Evolutionary conservation across 306 rosid species (phyloP).

Genomic region (Vachellia collinsii): DNA sequence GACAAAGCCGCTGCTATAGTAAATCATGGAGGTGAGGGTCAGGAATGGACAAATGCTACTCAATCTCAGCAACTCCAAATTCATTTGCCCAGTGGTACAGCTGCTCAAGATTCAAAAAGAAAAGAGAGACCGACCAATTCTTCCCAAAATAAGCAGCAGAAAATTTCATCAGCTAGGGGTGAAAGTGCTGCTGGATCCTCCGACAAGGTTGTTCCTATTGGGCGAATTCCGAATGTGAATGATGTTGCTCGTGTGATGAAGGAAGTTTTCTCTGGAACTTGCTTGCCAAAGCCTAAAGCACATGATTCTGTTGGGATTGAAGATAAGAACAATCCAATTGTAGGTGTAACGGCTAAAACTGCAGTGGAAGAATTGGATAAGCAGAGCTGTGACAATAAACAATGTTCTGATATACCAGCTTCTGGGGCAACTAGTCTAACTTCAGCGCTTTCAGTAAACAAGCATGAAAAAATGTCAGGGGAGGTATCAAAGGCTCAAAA

Average conservation of each 20-base stretch:
- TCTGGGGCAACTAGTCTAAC: constrained; percentile 14
- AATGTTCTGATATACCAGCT: constrained; percentile 26
- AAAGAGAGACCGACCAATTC: constrained; percentile 63
- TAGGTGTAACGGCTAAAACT: constrained; percentile 30
- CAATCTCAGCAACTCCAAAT: constrained; percentile 56
- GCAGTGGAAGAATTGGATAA: constrained; percentile 26
- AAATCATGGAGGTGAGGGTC: constrained; percentile 53
- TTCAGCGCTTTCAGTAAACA: not conserved
- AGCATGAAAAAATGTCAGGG: constrained; percentile 38
- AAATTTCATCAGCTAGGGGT: constrained; percentile 45
- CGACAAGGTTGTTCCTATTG: constrained; percentile 65
- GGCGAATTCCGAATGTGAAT: constrained; percentile 77
- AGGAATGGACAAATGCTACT: constrained; percentile 45
- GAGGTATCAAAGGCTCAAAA: constrained; percentile 30
- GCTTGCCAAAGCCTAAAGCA: constrained; percentile 66
- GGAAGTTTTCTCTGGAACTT: constrained; percentile 92
- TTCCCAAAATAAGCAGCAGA: constrained; percentile 62
- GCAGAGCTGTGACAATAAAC: constrained; percentile 36
- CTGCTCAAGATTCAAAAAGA: constrained; percentile 63
- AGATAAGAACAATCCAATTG: constrained; percentile 46
- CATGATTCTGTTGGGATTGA: constrained; percentile 59
- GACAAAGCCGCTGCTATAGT: constrained; percentile 50
- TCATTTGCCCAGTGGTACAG: constrained; percentile 55
- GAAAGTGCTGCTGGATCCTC: constrained; percentile 63
- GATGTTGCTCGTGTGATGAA: constrained; percentile 99